Evolutionary conservation across 257 asterid species (phyloP).

Genomic region (Lycium ferocissimum): DNA sequence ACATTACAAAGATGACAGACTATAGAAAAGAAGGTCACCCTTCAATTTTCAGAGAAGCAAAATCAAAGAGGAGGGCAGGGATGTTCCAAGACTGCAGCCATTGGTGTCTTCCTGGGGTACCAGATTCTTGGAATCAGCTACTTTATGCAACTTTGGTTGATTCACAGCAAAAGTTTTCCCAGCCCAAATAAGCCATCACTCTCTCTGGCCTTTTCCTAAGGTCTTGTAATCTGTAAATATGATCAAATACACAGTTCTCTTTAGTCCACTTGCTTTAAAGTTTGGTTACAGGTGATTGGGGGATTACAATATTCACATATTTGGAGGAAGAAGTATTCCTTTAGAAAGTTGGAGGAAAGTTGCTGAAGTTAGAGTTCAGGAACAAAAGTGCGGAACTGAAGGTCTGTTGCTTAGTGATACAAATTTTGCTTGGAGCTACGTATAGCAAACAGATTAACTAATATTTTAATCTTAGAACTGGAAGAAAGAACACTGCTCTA

Average conservation of each 20-base stretch:
- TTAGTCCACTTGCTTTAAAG: too few species aligned
- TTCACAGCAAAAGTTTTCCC: slow-evolving; percentile 23
- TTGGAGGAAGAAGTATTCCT: too few species aligned
- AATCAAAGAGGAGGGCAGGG: slow-evolving; percentile 30
- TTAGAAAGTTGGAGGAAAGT: too few species aligned
- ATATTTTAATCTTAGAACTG: too few species aligned
- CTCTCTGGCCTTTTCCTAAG: background rate
- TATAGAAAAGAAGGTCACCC: slow-evolving; percentile 78
- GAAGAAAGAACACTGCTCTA: too few species aligned
- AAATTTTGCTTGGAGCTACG: too few species aligned
- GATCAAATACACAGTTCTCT: background rate
- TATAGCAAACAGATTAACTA: too few species aligned
- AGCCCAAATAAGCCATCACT: slow-evolving; percentile 21
- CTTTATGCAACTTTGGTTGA: slow-evolving; percentile 48
- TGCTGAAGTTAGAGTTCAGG: too few species aligned
- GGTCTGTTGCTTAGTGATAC: too few species aligned
- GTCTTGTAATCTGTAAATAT: background rate
- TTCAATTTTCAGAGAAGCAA: slow-evolving; percentile 50
- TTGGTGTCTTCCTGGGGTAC: slow-evolving; percentile 28
- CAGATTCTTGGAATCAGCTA: slow-evolving; percentile 65
- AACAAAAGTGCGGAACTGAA: too few species aligned
- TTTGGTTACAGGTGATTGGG: too few species aligned
- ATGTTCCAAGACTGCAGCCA: slow-evolving; percentile 68
- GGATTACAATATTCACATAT: too few species aligned
- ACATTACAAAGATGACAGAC: slow-evolving; percentile 60